These are phyloP conservation scores for Diaporthe sp. DNA, from an alignment of 2,329 filamentous ascomycete genomes.

Conservation along the genomic window DNA sequence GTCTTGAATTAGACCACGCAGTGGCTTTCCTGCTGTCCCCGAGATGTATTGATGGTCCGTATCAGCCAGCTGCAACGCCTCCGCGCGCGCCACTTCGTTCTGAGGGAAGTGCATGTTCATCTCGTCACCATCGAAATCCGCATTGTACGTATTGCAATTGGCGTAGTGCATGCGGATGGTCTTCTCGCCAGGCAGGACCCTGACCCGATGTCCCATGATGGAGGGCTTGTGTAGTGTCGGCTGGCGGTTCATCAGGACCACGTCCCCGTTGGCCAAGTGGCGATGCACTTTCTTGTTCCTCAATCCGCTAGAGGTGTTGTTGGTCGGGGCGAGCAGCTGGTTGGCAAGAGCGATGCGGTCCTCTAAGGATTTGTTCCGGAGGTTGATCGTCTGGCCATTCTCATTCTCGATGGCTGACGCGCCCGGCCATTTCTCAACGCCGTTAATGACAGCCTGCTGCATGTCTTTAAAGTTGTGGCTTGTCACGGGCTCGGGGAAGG, in stretches of 20 bases:
- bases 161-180: conserved; percentile 99
- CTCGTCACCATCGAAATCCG: conserved; percentile 98
- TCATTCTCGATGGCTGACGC: conserved; percentile 96
- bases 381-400: conserved; percentile 88
- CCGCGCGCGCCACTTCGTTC: conserved; percentile 92
- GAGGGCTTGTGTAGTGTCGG: conserved; percentile 98
- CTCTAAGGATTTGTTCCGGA: conserved; percentile 88
- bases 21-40: conserved; percentile 90
- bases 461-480: conserved; percentile 97
- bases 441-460: conserved; percentile 96
- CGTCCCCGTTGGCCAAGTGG: conserved; percentile 95
- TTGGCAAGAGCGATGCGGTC: conserved; percentile 92
- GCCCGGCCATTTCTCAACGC: conserved; percentile 92
- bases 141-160: conserved; percentile 99
- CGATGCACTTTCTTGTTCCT: conserved; percentile 97
- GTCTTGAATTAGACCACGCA: conserved; percentile 97
- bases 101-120: conserved; percentile 99
- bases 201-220: conserved; percentile 97
- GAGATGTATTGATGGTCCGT: conserved; percentile 98
- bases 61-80: conserved; percentile 93
- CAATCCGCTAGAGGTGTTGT: conserved; percentile 77
- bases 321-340: conserved; percentile 88
- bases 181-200: conserved; percentile 93
- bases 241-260: conserved; percentile 98
- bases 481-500: conserved; percentile 96